phyloP scores from a whole-genome alignment of 257 asterid species.

The Rhazya stricta region DNA sequence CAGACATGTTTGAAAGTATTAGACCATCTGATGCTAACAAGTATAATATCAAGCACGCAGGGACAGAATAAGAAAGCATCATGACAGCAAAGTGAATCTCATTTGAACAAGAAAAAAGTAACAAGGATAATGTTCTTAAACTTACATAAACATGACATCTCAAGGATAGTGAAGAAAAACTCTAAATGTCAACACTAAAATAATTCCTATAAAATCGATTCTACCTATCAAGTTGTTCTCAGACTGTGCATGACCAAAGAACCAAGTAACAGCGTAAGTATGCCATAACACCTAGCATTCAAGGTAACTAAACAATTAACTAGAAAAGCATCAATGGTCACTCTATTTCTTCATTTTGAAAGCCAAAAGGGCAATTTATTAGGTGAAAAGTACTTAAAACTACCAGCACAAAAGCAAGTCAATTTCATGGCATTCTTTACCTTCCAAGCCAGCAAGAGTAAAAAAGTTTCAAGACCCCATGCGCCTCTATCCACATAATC shows the following conservation, averaged over 20 bases:
- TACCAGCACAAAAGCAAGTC: not conserved
- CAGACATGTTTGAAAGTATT: not conserved
- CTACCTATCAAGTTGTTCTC: not conserved
- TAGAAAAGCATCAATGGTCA: not conserved
- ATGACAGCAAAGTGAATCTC: not conserved
- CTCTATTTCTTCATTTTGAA: not conserved
- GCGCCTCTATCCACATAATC: constrained; percentile 99
- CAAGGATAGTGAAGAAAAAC: not conserved
- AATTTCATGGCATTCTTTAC: constrained; percentile 30
- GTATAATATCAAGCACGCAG: not conserved
- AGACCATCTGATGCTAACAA: not conserved
- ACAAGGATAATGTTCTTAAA: not conserved
- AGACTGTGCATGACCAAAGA: not conserved
- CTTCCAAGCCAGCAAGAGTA: constrained; percentile 90
- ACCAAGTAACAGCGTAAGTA: not conserved
- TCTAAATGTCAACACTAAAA: not conserved
- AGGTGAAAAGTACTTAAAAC: not conserved
- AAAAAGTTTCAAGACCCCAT: constrained; percentile 95
- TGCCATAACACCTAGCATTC: not conserved
- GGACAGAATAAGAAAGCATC: not conserved
- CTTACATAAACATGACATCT: not conserved
- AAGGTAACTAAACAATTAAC: not conserved
- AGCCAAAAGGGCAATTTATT: not conserved
- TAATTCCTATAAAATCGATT: not conserved
- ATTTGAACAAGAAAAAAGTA: not conserved